These are phyloP conservation scores for Onygenales sp. DNA, from an alignment of 2,329 filamentous ascomycete species.

Conservation along the genomic window DNA sequence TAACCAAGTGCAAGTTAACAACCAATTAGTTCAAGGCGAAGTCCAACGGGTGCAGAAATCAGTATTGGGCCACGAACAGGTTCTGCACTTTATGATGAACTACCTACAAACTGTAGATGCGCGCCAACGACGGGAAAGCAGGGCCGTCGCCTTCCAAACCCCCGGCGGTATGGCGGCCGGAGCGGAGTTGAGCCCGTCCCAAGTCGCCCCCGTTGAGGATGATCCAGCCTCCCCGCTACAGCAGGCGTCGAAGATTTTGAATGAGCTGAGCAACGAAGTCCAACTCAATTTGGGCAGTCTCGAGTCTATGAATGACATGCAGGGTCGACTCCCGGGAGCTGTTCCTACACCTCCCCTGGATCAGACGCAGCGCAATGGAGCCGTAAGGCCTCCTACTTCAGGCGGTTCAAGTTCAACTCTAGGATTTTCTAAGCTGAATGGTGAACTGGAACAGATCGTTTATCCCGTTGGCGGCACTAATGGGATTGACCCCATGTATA, in stretches of 20 bases:
- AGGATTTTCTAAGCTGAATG: slow-evolving; percentile 40
- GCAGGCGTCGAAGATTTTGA: slow-evolving; percentile 57
- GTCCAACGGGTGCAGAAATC: slow-evolving; percentile 58
- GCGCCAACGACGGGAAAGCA: slow-evolving; percentile 54
- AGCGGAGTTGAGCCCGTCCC: slow-evolving; percentile 36
- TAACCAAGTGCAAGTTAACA: slow-evolving; percentile 62
- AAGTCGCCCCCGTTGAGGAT: slow-evolving; percentile 45
- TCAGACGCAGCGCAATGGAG: slow-evolving; percentile 35
- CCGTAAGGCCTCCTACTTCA: slow-evolving; percentile 33
- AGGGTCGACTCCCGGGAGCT: slow-evolving; percentile 45
- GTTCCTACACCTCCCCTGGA: slow-evolving; percentile 51
- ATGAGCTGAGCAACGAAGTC: slow-evolving; percentile 55
- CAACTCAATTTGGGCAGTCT: slow-evolving; percentile 55
- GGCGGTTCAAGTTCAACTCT: slow-evolving; percentile 42
- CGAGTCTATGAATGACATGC: slow-evolving; percentile 54
- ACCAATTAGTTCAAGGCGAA: slow-evolving; percentile 56
- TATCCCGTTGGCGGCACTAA: slow-evolving; percentile 87
- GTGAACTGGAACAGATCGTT: slow-evolving; percentile 62
- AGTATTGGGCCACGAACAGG: slow-evolving; percentile 61
- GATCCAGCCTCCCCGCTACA: slow-evolving; percentile 58
- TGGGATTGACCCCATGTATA: slow-evolving; percentile 89
- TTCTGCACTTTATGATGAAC: slow-evolving; percentile 62
- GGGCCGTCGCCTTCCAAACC: slow-evolving; percentile 33
- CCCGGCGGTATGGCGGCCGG: slow-evolving; percentile 30
- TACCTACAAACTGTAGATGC: slow-evolving; percentile 57